A percentile compares a stretch with the other conserved stretches of the same genome.
phyloP scores from a whole-genome alignment of 129 eudicot genomes.

The Flaveria sonorensis region DNA sequence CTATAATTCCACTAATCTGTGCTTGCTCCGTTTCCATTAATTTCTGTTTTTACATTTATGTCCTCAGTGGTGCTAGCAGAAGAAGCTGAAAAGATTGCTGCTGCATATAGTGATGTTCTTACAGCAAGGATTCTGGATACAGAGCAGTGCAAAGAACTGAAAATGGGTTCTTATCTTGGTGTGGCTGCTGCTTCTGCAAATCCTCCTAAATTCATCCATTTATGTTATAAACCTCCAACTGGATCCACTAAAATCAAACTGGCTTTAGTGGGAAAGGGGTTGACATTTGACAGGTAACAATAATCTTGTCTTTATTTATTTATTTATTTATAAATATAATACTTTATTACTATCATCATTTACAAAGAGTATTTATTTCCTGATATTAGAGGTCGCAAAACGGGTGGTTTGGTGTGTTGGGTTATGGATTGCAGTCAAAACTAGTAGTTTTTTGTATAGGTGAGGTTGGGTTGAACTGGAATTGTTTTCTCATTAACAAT shows the following conservation, averaged over 20 bases:
- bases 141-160: constrained; percentile 86
- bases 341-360: not conserved
- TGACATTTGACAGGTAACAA: constrained; percentile 90
- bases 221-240: constrained; percentile 77
- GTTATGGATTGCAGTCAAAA: not conserved
- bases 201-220: constrained; percentile 92
- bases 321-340: not conserved
- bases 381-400: constrained; percentile 1
- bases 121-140: constrained; percentile 66
- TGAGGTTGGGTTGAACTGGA: no score
- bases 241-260: constrained; percentile 77
- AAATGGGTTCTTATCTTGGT: constrained; percentile 97
- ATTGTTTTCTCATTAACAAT: no score
- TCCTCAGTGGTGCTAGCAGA: constrained; percentile 72
- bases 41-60: constrained; percentile 14
- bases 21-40: no score
- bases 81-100: constrained; percentile 86
- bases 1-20: not conserved
- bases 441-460: not conserved
- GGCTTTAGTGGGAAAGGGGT: constrained; percentile 92
- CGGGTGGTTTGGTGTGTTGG: not conserved
- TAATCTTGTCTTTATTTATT: constrained; percentile 6
- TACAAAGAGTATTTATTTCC: not conserved
- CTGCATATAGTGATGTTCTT: constrained; percentile 65
- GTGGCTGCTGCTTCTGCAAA: constrained; percentile 95